phyloP scores from a whole-genome alignment of 768 basidiomycete species.

The Sistotremastrum suecicum region DNA sequence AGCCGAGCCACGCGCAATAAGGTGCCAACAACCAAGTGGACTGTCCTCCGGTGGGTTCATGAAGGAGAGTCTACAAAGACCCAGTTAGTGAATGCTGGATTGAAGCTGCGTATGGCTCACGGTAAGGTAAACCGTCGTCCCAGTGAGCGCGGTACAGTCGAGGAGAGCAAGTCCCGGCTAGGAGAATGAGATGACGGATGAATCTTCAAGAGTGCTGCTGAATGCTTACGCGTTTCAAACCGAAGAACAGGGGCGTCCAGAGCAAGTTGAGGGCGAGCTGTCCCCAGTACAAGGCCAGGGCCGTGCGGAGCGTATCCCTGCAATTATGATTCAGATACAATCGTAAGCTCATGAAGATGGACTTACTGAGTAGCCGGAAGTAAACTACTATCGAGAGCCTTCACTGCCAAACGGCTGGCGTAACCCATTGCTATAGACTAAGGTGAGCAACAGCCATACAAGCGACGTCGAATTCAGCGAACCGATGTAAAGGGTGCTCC shows the following conservation, averaged over 20 bases:
- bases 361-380: slow-evolving; percentile 29
- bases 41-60: slow-evolving; percentile 27
- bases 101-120: slow-evolving; percentile 18
- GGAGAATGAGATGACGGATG: neutral
- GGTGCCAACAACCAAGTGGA: slow-evolving; percentile 48
- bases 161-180: slow-evolving; percentile 40
- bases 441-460: slow-evolving; percentile 1
- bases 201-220: neutral
- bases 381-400: slow-evolving; percentile 32
- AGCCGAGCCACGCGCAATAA: slow-evolving; percentile 53
- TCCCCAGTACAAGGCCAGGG: slow-evolving; percentile 43
- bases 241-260: slow-evolving; percentile 59
- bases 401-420: slow-evolving; percentile 47
- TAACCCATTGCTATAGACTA: slow-evolving; percentile 46
- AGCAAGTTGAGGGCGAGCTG: slow-evolving; percentile 44
- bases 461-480: slow-evolving; percentile 7
- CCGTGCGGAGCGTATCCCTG: slow-evolving; percentile 30
- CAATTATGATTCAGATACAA: neutral
- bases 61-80: slow-evolving; percentile 29
- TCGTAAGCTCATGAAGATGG: neutral
- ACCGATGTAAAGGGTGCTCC: slow-evolving; percentile 34
- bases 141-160: slow-evolving; percentile 38
- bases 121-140: slow-evolving; percentile 44
- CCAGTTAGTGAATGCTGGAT: neutral
- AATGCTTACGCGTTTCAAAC: slow-evolving; percentile 25